Conservation (phyloP, 2,329 filamentous ascomycete species). For the Fusarium euwallaceae region DNA sequence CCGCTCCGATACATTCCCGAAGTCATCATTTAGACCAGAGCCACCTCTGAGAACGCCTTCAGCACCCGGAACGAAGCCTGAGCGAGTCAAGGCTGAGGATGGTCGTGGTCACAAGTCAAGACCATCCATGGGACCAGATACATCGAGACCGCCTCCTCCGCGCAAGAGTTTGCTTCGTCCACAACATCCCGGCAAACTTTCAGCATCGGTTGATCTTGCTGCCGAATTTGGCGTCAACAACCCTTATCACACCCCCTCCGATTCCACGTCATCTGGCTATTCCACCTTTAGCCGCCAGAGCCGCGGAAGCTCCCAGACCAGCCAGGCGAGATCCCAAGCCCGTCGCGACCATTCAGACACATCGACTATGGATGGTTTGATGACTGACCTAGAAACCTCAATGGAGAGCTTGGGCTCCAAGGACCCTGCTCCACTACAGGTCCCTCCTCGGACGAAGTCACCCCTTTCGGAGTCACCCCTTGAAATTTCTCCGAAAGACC, state of each 20-base stretch:
- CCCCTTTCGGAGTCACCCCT: conserved; percentile 48
- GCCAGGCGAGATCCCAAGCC: conserved; percentile 50
- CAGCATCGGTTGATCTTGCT: conserved; percentile 66
- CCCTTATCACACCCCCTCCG: conserved; percentile 73
- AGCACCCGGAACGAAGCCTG: conserved; percentile 59
- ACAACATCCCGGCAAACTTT: conserved; percentile 54
- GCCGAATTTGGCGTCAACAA: conserved; percentile 73
- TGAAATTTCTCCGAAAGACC: conserved; percentile 42
- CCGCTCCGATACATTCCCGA: conserved; percentile 68
- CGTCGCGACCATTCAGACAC: conserved; percentile 58
- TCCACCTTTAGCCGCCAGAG: conserved; percentile 71
- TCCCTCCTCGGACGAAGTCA: conserved; percentile 40
- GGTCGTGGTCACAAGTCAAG: conserved; percentile 49
- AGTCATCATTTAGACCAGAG: conserved; percentile 53
- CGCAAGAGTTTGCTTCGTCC: conserved; percentile 63
- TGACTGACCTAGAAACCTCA: conserved; percentile 68
- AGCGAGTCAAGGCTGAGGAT: conserved; percentile 49
- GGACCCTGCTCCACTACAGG: conserved; percentile 48
- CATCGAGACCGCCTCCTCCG: conserved; percentile 66
- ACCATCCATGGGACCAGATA: conserved; percentile 63
- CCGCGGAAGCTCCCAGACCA: conserved; percentile 72
- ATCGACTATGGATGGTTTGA: conserved; percentile 64
- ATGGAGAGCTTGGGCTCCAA: conserved; percentile 54
- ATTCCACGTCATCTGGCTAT: conserved; percentile 74
- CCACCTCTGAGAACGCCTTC: conserved; percentile 61